phyloP scores from a whole-genome alignment of 2,329 filamentous ascomycete species.

The Colletotrichum endophyticum region DNA sequence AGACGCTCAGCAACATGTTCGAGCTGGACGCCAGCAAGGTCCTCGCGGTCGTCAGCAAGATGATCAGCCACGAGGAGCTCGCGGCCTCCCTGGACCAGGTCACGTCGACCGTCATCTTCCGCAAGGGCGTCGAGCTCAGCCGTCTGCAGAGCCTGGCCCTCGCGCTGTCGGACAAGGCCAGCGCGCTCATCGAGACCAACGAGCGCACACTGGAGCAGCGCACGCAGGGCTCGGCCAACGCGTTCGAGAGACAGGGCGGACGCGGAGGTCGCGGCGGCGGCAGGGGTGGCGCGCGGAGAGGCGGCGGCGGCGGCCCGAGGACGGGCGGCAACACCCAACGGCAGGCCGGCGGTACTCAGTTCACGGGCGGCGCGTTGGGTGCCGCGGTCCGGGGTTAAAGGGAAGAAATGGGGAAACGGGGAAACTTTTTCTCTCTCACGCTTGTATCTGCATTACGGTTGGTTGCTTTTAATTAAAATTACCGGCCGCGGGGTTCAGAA shows the following conservation, averaged over 20 bases:
- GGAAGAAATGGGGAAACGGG: not conserved
- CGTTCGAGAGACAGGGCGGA: slow-evolving; percentile 91
- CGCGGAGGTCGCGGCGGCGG: slow-evolving; percentile 71
- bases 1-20: slow-evolving; percentile 91
- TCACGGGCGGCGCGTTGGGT: slow-evolving; percentile 81
- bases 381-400: slow-evolving; percentile 66
- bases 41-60: slow-evolving; percentile 94
- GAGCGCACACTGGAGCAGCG: slow-evolving; percentile 96
- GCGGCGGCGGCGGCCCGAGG: slow-evolving; percentile 67
- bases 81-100: slow-evolving; percentile 97
- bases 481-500: slow-evolving; percentile 21
- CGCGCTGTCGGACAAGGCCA: slow-evolving; percentile 94
- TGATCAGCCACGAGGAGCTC: slow-evolving; percentile 99
- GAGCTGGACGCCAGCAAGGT: slow-evolving; percentile 92
- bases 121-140: slow-evolving; percentile 98
- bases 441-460: slow-evolving; percentile 25
- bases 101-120: slow-evolving; percentile 96
- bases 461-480: slow-evolving; percentile 22
- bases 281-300: slow-evolving; percentile 65
- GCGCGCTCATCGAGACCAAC: slow-evolving; percentile 93
- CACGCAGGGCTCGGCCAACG: slow-evolving; percentile 93
- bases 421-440: slow-evolving; percentile 10
- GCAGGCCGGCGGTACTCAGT: slow-evolving; percentile 77
- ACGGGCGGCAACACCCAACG: slow-evolving; percentile 64
- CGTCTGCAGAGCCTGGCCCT: slow-evolving; percentile 94